Evolutionary conservation across 805 yeast species (phyloP).

Genomic region (Yamadazyma sp.): DNA sequence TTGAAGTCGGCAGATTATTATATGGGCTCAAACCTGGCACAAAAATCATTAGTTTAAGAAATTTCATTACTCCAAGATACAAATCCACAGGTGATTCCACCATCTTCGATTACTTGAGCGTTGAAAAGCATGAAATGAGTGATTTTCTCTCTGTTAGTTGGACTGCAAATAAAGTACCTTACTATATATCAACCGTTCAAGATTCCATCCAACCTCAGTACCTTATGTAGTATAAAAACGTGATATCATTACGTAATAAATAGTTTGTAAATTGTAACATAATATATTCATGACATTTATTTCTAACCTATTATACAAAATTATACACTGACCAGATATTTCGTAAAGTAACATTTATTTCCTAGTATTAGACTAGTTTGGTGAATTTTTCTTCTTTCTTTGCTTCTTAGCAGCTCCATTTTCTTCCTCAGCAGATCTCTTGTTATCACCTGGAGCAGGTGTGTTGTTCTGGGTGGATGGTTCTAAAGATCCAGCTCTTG

Average conservation of each 20-base stretch:
- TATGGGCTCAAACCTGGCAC: conserved; percentile 68
- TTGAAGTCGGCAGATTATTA: conserved; percentile 62
- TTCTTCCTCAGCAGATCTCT: conserved; percentile 3
- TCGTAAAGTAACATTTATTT: too few relatives aligned
- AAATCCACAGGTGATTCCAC: conserved; percentile 51
- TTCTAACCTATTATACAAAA: too few relatives aligned
- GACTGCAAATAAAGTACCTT: conserved; percentile 82
- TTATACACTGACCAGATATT: too few relatives aligned
- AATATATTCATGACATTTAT: too few relatives aligned
- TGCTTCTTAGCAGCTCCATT: not conserved
- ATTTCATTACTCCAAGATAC: conserved; percentile 75
- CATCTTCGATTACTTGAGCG: conserved; percentile 62
- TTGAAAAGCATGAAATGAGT: conserved; percentile 57
- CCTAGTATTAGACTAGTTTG: not conserved
- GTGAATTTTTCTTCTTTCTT: conserved; percentile 6
- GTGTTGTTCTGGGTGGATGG: conserved; percentile 16
- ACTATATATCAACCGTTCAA: conserved; percentile 71
- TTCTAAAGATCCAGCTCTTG: conserved; percentile 36
- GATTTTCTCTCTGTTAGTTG: conserved; percentile 78
- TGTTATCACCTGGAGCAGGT: conserved; percentile 2
- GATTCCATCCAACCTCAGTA: conserved; percentile 35
- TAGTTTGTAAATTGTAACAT: too few relatives aligned
- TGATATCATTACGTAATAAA: not conserved
- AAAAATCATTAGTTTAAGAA: conserved; percentile 73
- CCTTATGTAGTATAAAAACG: conserved; percentile 2